Evolutionary conservation across 495 filamentous ascomycete genomes (phyloP), one percentile per base, ranked within the genome.

Genomic region (Neurospora tetraspora): DNA sequence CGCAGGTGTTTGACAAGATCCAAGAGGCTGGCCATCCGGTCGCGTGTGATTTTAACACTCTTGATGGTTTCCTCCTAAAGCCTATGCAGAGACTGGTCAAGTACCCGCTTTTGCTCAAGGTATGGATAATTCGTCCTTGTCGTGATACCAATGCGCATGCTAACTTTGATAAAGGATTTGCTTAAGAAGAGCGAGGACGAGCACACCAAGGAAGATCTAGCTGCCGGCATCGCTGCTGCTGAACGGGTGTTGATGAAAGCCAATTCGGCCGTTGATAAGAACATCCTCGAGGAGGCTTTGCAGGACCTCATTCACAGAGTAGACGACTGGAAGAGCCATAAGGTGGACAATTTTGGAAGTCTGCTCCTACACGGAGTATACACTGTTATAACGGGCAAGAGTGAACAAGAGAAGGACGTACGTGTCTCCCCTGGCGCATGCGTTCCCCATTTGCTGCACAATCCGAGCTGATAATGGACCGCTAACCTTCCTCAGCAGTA

Each of bases 271-370:
- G 92, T 99, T 53, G 90, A 94, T 77, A 91, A 92, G 69, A 93
- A 97, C 78, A 89, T 97, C 70, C 85, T 96, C 70, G 83, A 88
- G 47, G 89, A 92, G 72, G 94, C 94, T 10, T 84, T 97, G 23
- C 87, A 89, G 70, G 96, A 98, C 68, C 85, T 99, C 18, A 88
- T 89, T 71, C 81, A 84, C 43, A 87, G 94, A n/a, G 96, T 99
- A 1, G 96, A 98, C 77, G 96, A 99, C 80, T 99, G 96, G 96
- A 98, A 98, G 79, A 90, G 93, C 39, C 92, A 98, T 78, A 89
- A 90, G 45, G 89, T 98, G 37, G 92, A 97, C 53, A 88, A 91
- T 27, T 98, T 99, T 79, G 96, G 96, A 20, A 92, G 93, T 45
- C 82, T 99, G 38, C 84, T 99, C 18, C 86, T 97, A 3, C 92